Conservation (phyloP, 1,139 yeast genomes). For the Keqinozyma sinolaborantium region DNA sequence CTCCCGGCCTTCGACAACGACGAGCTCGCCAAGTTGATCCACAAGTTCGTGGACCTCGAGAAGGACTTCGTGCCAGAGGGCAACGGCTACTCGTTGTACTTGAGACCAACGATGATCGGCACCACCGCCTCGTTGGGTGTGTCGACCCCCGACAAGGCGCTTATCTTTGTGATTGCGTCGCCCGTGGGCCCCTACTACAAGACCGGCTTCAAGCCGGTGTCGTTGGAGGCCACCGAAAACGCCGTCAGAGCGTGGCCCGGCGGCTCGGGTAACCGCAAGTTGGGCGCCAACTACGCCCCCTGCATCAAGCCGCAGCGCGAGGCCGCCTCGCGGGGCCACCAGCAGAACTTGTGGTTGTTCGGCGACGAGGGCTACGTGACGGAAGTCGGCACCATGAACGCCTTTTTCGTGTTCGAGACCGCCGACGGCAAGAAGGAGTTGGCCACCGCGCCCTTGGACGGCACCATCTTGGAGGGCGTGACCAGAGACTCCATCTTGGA, state of each 20-base stretch:
- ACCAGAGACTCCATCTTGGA: conserved; percentile 86
- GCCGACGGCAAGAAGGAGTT: conserved; percentile 82
- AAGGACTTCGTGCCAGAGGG: conserved; percentile 76
- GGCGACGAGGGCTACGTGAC: conserved; percentile 88
- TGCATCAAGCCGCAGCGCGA: conserved; percentile 83
- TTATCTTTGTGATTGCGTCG: conserved; percentile 80
- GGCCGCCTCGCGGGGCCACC: conserved; percentile 88
- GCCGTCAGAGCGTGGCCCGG: conserved; percentile 99
- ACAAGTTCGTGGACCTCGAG: conserved; percentile 71
- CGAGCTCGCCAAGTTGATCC: conserved; percentile 70
- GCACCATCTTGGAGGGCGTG: conserved; percentile 95
- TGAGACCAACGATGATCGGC: conserved; percentile 94
- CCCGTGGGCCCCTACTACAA: conserved; percentile 94
- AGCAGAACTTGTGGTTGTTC: conserved; percentile 94
- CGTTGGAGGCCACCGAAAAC: conserved; percentile 88
- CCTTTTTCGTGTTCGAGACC: conserved; percentile 76
- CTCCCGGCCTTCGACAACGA: conserved; percentile 81
- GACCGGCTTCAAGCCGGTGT: conserved; percentile 92
- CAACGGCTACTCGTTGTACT: conserved; percentile 84
- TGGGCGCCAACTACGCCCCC: conserved; percentile 98
- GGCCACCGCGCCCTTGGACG: conserved; percentile 95
- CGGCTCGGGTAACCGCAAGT: conserved; percentile 92
- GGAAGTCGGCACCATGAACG: conserved; percentile 98
- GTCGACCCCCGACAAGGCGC: conserved; percentile 72
- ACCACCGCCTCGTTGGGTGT: conserved; percentile 87